Percentiles rank a stretch among this genome's conserved stretches.
Evolutionary conservation across 495 filamentous ascomycete genomes (phyloP).

Genomic region (Penicillium parvum): DNA sequence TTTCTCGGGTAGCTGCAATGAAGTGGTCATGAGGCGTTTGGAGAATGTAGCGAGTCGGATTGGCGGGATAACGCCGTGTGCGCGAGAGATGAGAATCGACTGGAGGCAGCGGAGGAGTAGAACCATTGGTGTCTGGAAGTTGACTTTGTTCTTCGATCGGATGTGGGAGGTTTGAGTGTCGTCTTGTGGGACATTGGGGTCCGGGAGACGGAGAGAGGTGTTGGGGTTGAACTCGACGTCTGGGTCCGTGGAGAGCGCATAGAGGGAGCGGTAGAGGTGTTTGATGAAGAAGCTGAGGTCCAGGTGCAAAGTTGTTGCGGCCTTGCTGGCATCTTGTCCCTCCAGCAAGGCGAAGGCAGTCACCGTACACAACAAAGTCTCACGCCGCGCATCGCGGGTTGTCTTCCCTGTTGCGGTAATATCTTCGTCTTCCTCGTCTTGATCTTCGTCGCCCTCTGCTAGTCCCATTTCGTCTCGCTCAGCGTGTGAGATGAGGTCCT

Average conservation of each 20-base stretch:
- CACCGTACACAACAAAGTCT: slow-evolving; percentile 88
- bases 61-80: slow-evolving; percentile 59
- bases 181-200: slow-evolving; percentile 53
- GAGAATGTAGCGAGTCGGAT: slow-evolving; percentile 81
- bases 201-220: slow-evolving; percentile 74
- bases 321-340: slow-evolving; percentile 71
- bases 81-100: slow-evolving; percentile 56
- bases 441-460: slow-evolving; percentile 33
- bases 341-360: slow-evolving; percentile 91
- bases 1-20: slow-evolving; percentile 87
- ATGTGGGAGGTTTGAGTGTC: slow-evolving; percentile 17
- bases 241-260: slow-evolving; percentile 69
- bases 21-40: slow-evolving; percentile 80
- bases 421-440: slow-evolving; percentile 38
- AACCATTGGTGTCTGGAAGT: slow-evolving; percentile 87
- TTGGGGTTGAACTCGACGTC: slow-evolving; percentile 77
- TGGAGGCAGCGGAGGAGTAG: slow-evolving; percentile 82
- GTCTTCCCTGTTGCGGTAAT: slow-evolving; percentile 28
- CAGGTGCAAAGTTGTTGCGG: slow-evolving; percentile 66
- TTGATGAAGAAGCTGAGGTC: slow-evolving; percentile 93
- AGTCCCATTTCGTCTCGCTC: slow-evolving; percentile 48
- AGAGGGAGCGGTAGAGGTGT: slow-evolving; percentile 81
- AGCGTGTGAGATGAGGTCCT: slow-evolving; percentile 77
- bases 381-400: slow-evolving; percentile 66
- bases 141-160: slow-evolving; percentile 61